phyloP scores from a whole-genome alignment of 1,139 yeast genomes.

The Hemisphaericaspora subhashii region DNA sequence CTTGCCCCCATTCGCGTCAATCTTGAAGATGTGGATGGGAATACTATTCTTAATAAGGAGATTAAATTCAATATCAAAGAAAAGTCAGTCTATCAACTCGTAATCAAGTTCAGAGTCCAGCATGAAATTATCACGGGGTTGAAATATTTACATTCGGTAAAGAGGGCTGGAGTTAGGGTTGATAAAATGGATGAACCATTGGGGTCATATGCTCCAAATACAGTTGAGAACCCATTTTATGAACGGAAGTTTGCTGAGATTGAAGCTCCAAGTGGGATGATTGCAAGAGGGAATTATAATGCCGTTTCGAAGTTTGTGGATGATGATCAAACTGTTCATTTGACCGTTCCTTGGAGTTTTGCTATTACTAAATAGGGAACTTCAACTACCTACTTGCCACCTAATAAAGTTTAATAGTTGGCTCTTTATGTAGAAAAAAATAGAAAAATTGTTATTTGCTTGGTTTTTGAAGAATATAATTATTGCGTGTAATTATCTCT shows the following conservation, averaged over 20 bases:
- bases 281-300: conserved; percentile 84
- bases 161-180: conserved; percentile 84
- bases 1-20: conserved; percentile 64
- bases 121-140: conserved; percentile 91
- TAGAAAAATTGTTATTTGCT: too few relatives aligned
- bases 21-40: conserved; percentile 55
- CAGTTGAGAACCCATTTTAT: conserved; percentile 78
- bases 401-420: neutral
- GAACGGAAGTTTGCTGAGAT: conserved; percentile 78
- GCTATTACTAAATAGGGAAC: conserved; percentile 67
- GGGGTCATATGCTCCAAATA: conserved; percentile 89
- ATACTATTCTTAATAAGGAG: conserved; percentile 45
- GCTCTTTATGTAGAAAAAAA: too few relatives aligned
- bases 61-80: conserved; percentile 77
- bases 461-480: too few relatives aligned
- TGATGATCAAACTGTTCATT: conserved; percentile 77
- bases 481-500: too few relatives aligned
- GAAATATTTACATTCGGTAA: conserved; percentile 79
- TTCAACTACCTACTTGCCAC: neutral
- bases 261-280: conserved; percentile 88
- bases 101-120: conserved; percentile 79
- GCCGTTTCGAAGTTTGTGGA: conserved; percentile 84
- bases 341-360: conserved; percentile 83
- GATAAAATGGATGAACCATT: conserved; percentile 86
- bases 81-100: conserved; percentile 69